Evolutionary conservation across 2,329 filamentous ascomycete genomes (phyloP).

Genomic region (Chalara sp.): DNA sequence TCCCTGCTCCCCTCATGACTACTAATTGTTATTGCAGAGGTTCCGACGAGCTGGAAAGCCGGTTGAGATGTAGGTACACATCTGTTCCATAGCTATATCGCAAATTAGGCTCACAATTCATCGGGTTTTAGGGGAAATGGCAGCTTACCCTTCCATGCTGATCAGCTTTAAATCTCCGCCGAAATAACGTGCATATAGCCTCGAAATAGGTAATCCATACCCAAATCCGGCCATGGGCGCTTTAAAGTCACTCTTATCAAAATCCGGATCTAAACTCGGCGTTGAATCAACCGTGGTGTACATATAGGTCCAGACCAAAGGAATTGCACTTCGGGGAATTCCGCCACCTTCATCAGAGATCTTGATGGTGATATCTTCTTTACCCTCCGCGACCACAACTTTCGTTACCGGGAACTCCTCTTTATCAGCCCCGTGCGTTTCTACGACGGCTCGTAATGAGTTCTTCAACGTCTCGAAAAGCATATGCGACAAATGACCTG

Average conservation of each 20-base stretch:
- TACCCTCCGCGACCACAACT: constrained; percentile 94
- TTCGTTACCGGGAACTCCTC: constrained; percentile 95
- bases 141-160: constrained; percentile 92
- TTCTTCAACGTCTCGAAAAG: constrained; percentile 99
- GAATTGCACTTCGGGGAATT: constrained; percentile 87
- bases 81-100: constrained; percentile 82
- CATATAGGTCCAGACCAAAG: constrained; percentile 99
- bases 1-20: constrained; percentile 44
- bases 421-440: constrained; percentile 90
- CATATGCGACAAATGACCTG: constrained; percentile 98
- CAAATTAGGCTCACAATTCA: constrained; percentile 13
- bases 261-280: constrained; percentile 90
- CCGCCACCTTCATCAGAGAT: constrained; percentile 94
- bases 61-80: constrained; percentile 95
- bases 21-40: constrained; percentile 82
- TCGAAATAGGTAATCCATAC: constrained; percentile 91
- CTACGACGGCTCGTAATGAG: constrained; percentile 91
- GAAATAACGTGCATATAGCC: constrained; percentile 94
- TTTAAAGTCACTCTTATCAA: constrained; percentile 99
- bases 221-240: constrained; percentile 98
- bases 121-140: background rate
- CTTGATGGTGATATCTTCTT: constrained; percentile 99
- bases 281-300: constrained; percentile 98
- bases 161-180: constrained; percentile 96
- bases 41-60: constrained; percentile 90